Conservation (phyloP, 805 yeast species). For the Komagataella pseudopastoris region DNA sequence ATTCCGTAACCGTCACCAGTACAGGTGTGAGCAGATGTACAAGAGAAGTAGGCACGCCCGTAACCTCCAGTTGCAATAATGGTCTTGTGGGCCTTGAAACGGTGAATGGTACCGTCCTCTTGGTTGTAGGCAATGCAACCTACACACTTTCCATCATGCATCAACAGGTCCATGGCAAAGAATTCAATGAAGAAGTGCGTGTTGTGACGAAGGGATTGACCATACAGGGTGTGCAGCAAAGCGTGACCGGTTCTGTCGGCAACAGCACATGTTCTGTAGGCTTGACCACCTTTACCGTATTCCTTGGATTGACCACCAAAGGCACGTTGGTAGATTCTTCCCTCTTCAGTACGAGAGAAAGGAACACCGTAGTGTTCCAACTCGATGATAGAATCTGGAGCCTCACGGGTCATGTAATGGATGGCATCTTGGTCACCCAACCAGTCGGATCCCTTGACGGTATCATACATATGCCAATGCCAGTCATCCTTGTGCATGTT, state of each 20-base stretch:
- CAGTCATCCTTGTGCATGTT: slow-evolving; percentile 98
- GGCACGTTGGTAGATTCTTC: slow-evolving; percentile 96
- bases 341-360: slow-evolving; percentile 92
- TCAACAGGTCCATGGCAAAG: slow-evolving; percentile 87
- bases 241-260: slow-evolving; percentile 99
- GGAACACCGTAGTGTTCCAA: slow-evolving; percentile 98
- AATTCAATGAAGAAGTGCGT: slow-evolving; percentile 97
- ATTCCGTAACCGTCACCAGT: slow-evolving; percentile 98
- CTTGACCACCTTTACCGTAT: slow-evolving; percentile 97
- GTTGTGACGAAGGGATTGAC: slow-evolving; percentile 92
- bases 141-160: slow-evolving; percentile 91
- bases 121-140: slow-evolving; percentile 97
- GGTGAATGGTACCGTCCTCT: slow-evolving; percentile 96
- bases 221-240: slow-evolving; percentile 85
- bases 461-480: slow-evolving; percentile 99
- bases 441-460: slow-evolving; percentile 99
- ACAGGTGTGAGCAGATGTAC: slow-evolving; percentile 99
- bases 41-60: slow-evolving; percentile 96
- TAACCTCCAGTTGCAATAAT: slow-evolving; percentile 98
- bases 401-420: slow-evolving; percentile 98
- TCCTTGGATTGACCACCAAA: slow-evolving; percentile 97
- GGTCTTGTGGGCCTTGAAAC: slow-evolving; percentile 95
- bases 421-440: slow-evolving; percentile 98
- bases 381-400: slow-evolving; percentile 91
- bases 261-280: slow-evolving; percentile 98